These are phyloP conservation scores for Tuber brumale DNA, from an alignment of 495 filamentous ascomycete species.

Conservation along the genomic window DNA sequence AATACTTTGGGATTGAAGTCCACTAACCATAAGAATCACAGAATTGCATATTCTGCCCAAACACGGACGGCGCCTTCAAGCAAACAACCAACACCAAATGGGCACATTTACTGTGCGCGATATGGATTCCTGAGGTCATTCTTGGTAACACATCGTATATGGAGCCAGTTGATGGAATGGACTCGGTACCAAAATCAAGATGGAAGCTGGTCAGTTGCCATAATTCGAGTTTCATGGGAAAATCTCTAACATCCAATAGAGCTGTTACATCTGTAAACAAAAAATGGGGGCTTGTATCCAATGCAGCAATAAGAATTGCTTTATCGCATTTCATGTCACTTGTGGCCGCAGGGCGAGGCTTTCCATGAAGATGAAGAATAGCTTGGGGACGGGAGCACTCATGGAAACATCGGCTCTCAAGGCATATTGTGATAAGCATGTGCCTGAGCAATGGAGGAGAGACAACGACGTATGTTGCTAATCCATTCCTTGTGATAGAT, in stretches of 20 bases:
- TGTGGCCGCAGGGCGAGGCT: constrained; percentile 84
- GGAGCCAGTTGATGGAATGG: constrained; percentile 96
- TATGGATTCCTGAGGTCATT: constrained; percentile 96
- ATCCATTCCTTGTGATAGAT: not conserved
- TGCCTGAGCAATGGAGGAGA: constrained; percentile 77
- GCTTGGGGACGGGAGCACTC: constrained; percentile 67
- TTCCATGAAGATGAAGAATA: constrained; percentile 93
- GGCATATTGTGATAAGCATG: constrained; percentile 94
- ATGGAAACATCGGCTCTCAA: constrained; percentile 85
- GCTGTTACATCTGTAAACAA: constrained; percentile 95
- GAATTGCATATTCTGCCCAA: constrained; percentile 97
- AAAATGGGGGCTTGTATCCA: constrained; percentile 98
- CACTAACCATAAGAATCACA: constrained; percentile 32
- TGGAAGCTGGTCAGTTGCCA: constrained; percentile 62
- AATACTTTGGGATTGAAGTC: not conserved
- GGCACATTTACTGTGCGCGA: constrained; percentile 92
- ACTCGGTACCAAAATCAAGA: constrained; percentile 86
- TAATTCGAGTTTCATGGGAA: not conserved
- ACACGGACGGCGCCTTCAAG: constrained; percentile 96
- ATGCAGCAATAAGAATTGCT: constrained; percentile 95
- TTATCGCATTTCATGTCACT: constrained; percentile 96
- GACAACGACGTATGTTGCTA: constrained; percentile 64
- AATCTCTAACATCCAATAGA: constrained; percentile 33
- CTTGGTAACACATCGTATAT: constrained; percentile 95
- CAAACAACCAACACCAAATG: constrained; percentile 91